These are phyloP conservation scores for Chlamydomonas sphaeroides DNA, from an alignment of 139 green algal species.

Conservation along the genomic window DNA sequence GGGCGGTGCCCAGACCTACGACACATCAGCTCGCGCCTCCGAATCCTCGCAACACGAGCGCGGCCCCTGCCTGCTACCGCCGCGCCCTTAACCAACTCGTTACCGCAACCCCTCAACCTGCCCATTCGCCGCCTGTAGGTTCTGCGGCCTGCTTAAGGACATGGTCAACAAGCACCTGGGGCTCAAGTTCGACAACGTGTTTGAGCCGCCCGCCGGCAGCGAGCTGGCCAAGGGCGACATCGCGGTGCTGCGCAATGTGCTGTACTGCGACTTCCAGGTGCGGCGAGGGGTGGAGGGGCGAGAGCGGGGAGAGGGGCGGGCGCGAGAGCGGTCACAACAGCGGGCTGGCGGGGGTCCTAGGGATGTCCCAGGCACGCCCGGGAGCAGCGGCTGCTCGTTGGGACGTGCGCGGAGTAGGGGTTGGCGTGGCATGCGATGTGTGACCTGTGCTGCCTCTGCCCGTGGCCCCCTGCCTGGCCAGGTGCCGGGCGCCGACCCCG, in stretches of 20 bases:
- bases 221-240: slow-evolving; percentile 39
- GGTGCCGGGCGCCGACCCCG: slow-evolving; percentile 51
- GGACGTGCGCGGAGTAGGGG: no score
- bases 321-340: no score
- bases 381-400: no score
- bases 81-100: not conserved
- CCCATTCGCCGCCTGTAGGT: not conserved
- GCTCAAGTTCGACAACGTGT: slow-evolving; percentile 63
- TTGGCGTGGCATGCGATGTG: no score
- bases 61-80: slow-evolving; percentile 4
- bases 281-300: no score
- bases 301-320: no score
- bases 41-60: no score
- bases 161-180: slow-evolving; percentile 55
- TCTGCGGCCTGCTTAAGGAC: slow-evolving; percentile 43
- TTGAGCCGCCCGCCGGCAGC: slow-evolving; percentile 47
- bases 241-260: slow-evolving; percentile 52
- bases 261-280: slow-evolving; percentile 60
- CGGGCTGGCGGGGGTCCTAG: no score
- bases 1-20: no score
- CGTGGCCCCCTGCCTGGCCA: not conserved
- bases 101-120: not conserved
- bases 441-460: no score
- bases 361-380: no score
- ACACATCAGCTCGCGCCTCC: no score